Conservation (phyloP, 1,139 yeast genomes). For the Hyphopichia khmerensis region DNA sequence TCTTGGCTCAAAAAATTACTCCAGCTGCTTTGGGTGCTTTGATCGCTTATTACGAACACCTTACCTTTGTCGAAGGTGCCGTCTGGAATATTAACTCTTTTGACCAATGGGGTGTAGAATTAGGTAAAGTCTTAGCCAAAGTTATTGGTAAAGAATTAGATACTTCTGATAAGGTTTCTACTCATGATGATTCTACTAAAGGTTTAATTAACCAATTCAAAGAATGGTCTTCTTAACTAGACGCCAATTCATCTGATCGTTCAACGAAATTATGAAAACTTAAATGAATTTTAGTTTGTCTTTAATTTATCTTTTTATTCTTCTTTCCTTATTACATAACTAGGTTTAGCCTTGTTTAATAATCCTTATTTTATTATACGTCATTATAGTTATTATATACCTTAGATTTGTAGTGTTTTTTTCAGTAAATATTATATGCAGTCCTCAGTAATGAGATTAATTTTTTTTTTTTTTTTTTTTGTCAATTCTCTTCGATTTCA, state of each 20-base stretch:
- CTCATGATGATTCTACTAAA: conserved; percentile 90
- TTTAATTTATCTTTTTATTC: background rate
- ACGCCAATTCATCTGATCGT: background rate
- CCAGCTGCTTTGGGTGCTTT: conserved; percentile 95
- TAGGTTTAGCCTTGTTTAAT: background rate
- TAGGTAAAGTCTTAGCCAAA: conserved; percentile 97
- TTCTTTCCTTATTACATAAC: background rate
- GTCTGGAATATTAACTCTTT: conserved; percentile 98
- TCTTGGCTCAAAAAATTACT: conserved; percentile 90
- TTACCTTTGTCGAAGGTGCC: conserved; percentile 97
- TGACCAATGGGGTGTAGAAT: conserved; percentile 99
- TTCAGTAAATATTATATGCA: background rate
- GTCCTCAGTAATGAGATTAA: background rate
- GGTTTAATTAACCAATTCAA: conserved; percentile 93
- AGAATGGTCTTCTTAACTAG: conserved; percentile 59
- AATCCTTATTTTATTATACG: background rate
- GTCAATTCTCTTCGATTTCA: background rate
- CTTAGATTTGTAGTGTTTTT: background rate
- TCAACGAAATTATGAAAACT: conserved; percentile 1
- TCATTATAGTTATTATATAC: background rate
- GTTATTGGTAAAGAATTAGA: conserved; percentile 86
- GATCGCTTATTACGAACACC: conserved; percentile 96
- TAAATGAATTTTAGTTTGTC: background rate
- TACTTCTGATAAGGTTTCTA: conserved; percentile 44
- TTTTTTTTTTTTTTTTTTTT: background rate